A percentile compares a stretch with the other conserved stretches of the same genome.
These are phyloP conservation scores for Ciborinia camelliae DNA, from an alignment of 2,329 filamentous ascomycete genomes.

Conservation along the genomic window DNA sequence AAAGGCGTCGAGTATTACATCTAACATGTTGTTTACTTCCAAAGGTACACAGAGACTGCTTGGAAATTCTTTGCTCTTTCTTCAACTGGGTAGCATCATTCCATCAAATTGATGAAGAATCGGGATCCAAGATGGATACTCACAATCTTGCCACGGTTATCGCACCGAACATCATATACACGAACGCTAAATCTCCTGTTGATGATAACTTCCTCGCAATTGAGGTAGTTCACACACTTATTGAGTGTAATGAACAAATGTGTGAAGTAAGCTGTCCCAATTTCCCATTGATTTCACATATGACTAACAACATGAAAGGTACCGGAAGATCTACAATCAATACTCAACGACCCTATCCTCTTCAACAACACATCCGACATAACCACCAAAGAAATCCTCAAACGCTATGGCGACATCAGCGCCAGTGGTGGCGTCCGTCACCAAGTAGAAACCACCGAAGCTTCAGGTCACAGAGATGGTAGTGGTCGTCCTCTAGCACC, in stretches of 20 bases:
- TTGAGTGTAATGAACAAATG: constrained; percentile 92
- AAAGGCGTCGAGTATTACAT: constrained; percentile 80
- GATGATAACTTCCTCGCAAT: constrained; percentile 94
- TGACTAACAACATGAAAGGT: constrained; percentile 57
- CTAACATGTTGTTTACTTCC: constrained; percentile 88
- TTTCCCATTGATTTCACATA: constrained; percentile 14
- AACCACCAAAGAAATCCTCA: constrained; percentile 95
- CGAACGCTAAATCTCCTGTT: constrained; percentile 61
- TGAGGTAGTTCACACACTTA: constrained; percentile 85
- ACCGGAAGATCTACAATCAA: constrained; percentile 82
- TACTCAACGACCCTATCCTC: constrained; percentile 77
- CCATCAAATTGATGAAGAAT: constrained; percentile 94
- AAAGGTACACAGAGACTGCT: constrained; percentile 85
- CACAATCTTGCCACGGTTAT: constrained; percentile 97
- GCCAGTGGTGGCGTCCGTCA: constrained; percentile 51
- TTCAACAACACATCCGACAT: constrained; percentile 82
- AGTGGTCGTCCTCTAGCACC: constrained; percentile 46
- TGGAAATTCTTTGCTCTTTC: constrained; percentile 95
- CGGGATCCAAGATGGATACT: constrained; percentile 97
- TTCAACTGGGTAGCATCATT: constrained; percentile 97
- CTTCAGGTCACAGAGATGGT: constrained; percentile 49
- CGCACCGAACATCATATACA: constrained; percentile 88
- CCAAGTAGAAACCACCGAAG: constrained; percentile 56
- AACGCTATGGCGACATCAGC: constrained; percentile 79
- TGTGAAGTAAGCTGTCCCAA: constrained; percentile 69